These are phyloP conservation scores for Tarenaya hassleriana DNA, from an alignment of 345 rosid species.

Conservation along the genomic window DNA sequence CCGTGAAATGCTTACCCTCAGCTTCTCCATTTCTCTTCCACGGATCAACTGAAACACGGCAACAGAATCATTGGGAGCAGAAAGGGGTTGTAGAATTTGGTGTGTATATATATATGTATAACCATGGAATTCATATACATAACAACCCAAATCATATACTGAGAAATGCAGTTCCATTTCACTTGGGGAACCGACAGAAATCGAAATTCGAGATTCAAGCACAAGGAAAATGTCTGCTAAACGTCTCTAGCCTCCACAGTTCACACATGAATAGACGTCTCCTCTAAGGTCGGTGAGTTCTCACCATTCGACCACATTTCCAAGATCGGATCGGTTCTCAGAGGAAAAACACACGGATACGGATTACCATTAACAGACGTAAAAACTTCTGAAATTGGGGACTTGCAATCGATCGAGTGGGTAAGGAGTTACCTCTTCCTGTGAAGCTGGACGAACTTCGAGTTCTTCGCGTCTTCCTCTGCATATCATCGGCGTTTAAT, in stretches of 20 bases:
- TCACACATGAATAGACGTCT: no score
- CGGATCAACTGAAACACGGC: conserved; percentile 17
- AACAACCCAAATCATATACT: not conserved
- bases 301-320: no score
- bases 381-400: not conserved
- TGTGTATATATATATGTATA: no score
- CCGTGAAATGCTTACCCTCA: not conserved
- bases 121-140: no score
- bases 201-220: no score
- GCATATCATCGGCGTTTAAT: conserved; percentile 7
- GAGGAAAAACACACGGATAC: not conserved
- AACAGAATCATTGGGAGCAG: no score
- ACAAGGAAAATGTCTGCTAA: no score
- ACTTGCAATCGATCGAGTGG: not conserved
- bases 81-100: no score
- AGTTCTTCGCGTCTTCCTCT: conserved; percentile 92
- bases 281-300: no score
- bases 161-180: no score
- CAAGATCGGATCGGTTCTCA: not conserved
- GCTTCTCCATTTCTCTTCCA: conserved; percentile 6
- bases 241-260: no score
- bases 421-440: conserved; percentile 37
- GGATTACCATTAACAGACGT: not conserved
- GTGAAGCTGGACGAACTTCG: conserved; percentile 76
- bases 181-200: no score